Percentiles rank a stretch among this genome's conserved stretches.
Evolutionary conservation across 176 grass and related monocot species (phyloP).

Genomic region (Ananas comosus): DNA sequence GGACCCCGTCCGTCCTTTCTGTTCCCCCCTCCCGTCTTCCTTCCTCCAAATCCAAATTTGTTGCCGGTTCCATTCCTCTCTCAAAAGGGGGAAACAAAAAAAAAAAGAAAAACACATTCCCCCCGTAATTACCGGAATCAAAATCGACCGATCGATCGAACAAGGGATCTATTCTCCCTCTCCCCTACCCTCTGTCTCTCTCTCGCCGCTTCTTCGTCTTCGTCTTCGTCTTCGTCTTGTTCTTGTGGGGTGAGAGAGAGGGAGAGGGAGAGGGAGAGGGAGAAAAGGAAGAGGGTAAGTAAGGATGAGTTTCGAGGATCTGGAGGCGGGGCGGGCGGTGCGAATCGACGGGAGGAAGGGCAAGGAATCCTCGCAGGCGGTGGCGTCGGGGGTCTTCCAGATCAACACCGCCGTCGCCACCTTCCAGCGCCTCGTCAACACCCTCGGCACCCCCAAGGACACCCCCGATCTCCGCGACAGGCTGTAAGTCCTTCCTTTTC

Average conservation of each 20-base stretch:
- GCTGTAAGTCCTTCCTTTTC: conserved; percentile 24
- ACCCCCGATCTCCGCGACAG: conserved; percentile 30
- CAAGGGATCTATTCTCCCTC: not conserved
- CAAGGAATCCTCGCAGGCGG: conserved; percentile 28
- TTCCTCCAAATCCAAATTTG: not conserved
- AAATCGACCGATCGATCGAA: conserved; percentile 3
- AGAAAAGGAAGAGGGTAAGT: not conserved
- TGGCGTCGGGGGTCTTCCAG: conserved; percentile 52
- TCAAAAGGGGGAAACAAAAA: not conserved
- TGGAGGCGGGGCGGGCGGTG: conserved; percentile 34
- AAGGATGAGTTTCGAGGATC: conserved; percentile 82
- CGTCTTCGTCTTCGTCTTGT: conserved; percentile 4
- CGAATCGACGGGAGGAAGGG: too few species aligned
- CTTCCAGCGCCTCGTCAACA: conserved; percentile 42
- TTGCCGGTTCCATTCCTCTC: not conserved
- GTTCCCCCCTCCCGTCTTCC: not conserved
- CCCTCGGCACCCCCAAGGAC: conserved; percentile 72
- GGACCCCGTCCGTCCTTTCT: not conserved
- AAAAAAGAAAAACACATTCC: not conserved
- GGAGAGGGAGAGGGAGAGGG: not conserved
- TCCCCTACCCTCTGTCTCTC: too few species aligned
- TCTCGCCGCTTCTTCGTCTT: not conserved
- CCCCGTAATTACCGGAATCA: conserved; percentile 1
- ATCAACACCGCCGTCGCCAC: conserved; percentile 51
- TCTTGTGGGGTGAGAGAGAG: not conserved